Evolutionary conservation across 2,329 filamentous ascomycete species (phyloP).

Genomic region (Paracoccidioides lutzii): DNA sequence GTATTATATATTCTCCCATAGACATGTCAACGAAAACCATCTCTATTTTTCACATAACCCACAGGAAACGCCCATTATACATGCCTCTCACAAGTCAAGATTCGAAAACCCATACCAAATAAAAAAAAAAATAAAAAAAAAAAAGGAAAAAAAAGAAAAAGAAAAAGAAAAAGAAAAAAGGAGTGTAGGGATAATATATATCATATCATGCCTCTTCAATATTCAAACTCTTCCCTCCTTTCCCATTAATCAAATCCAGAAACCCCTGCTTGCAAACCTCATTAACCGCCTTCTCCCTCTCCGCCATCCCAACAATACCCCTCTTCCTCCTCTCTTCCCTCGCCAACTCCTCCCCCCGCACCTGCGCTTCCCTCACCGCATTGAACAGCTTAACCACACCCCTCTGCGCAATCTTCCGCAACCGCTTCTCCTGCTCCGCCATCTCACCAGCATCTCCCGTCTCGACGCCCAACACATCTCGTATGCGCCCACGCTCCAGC

Average conservation of each 20-base stretch:
- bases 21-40: background rate
- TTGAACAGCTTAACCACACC: constrained; percentile 97
- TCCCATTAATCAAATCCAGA: constrained; percentile 66
- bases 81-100: background rate
- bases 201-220: constrained; percentile 30
- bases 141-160: constrained; percentile 14
- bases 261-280: constrained; percentile 98
- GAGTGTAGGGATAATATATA: constrained; percentile 5
- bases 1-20: constrained; percentile 4
- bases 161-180: constrained; percentile 18
- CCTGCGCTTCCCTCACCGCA: constrained; percentile 81
- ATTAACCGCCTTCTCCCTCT: constrained; percentile 75
- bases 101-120: background rate
- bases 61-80: background rate
- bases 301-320: constrained; percentile 64
- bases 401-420: constrained; percentile 79
- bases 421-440: constrained; percentile 58
- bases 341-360: constrained; percentile 69
- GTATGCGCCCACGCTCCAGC: constrained; percentile 74
- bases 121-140: constrained; percentile 16
- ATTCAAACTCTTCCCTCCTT: constrained; percentile 38
- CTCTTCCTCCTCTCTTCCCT: constrained; percentile 51
- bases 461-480: constrained; percentile 63
- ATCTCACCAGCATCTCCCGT: constrained; percentile 40
- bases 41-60: background rate